phyloP scores from a whole-genome alignment of 495 filamentous ascomycete species.

The Gamarada debralockiae region DNA sequence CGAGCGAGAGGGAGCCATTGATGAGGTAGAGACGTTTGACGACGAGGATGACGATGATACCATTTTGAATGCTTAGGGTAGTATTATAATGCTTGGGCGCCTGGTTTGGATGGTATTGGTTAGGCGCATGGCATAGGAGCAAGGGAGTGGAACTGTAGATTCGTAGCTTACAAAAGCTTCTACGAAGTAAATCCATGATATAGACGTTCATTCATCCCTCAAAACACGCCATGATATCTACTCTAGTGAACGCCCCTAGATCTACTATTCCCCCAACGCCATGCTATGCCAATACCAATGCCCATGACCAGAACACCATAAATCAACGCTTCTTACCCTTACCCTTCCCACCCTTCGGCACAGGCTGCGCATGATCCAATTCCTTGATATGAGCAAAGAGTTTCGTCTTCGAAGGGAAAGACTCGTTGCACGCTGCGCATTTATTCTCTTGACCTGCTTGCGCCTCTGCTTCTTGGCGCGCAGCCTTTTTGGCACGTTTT shows the following conservation, averaged over 20 bases:
- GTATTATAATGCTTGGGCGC: background rate
- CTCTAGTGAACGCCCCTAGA: background rate
- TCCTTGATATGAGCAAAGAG: constrained; percentile 74
- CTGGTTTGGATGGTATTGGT: background rate
- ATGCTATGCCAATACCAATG: constrained; percentile 2
- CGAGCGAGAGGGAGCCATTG: constrained; percentile 69
- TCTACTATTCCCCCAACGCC: background rate
- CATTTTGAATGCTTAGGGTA: constrained; percentile 8
- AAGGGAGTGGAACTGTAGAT: constrained; percentile 1
- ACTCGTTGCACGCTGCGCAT: constrained; percentile 58
- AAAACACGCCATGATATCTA: background rate
- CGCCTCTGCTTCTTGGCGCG: constrained; percentile 4
- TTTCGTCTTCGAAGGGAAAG: constrained; percentile 63
- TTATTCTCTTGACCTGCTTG: constrained; percentile 17
- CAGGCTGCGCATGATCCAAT: constrained; percentile 19
- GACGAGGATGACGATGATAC: constrained; percentile 39
- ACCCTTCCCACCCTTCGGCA: constrained; percentile 6
- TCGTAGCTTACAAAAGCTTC: no score
- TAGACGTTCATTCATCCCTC: no score
- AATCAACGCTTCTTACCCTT: constrained; percentile 16
- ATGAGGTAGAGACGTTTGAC: constrained; percentile 85
- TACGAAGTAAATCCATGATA: no score
- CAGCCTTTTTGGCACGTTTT: constrained; percentile 70
- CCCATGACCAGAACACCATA: background rate
- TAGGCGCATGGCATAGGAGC: background rate